These are phyloP conservation scores for Arabis alpina DNA, from an alignment of 345 rosid genomes.

Conservation along the genomic window DNA sequence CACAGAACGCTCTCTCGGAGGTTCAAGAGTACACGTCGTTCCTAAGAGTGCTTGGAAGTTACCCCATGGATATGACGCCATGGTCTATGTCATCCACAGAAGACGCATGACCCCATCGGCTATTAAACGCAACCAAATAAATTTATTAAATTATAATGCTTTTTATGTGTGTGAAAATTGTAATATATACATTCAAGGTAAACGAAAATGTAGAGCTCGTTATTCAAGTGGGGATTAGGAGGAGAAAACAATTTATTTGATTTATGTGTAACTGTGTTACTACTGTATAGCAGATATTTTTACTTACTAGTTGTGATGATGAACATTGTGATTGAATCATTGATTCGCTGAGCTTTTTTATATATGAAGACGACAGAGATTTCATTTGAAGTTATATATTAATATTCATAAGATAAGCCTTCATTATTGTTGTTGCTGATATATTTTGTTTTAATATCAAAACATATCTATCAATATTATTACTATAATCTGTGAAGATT, in stretches of 20 bases:
- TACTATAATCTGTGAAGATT: not conserved
- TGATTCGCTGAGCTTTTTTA: not conserved
- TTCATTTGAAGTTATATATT: not conserved
- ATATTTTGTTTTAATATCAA: not conserved
- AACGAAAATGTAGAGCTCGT: constrained; percentile 25
- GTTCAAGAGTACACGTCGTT: constrained; percentile 98
- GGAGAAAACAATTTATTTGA: constrained; percentile 8
- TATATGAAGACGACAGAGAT: not conserved
- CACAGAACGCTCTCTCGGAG: constrained; percentile 96
- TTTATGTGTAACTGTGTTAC: constrained; percentile 22
- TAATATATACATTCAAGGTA: constrained; percentile 10
- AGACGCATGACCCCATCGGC: constrained; percentile 33
- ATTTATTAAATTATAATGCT: constrained; percentile 12
- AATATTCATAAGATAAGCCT: not conserved
- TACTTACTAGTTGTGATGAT: not conserved
- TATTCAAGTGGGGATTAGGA: constrained; percentile 14
- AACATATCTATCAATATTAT: not conserved
- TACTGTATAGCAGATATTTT: not conserved
- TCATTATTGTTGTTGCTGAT: not conserved
- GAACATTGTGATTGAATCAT: not conserved
- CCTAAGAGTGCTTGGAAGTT: constrained; percentile 90
- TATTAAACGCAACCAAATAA: constrained; percentile 14
- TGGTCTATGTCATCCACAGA: constrained; percentile 70
- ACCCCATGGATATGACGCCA: constrained; percentile 99
- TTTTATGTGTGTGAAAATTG: constrained; percentile 5